Evolutionary conservation across 208 protist species (phyloP), one percentile per base, ranked within the genome.

Genomic region (Trypanosoma platydactyli): DNA sequence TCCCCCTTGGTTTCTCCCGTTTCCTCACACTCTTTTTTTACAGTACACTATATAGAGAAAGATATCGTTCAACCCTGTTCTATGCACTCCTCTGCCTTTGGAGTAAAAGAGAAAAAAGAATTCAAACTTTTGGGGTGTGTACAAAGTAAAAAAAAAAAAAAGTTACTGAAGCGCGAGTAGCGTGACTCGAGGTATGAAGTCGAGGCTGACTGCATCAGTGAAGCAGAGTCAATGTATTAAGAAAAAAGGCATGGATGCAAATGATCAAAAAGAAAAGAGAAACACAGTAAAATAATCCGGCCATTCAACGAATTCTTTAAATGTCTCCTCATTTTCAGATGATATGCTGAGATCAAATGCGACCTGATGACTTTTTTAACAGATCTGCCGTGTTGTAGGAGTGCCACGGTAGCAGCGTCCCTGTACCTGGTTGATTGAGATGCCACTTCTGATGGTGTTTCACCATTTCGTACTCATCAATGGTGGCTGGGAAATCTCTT

Each of bases 361-460:
- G 58, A 51, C 76, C 76, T 22, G 76, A 40, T 22, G 64, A 54
- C 29, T 77, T 69, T 42, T 80, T 83, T 13, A 76, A 64, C 44
- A 92, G 69, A 70, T 95, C 89, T 0, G 84, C 68, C 13, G 89
- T 95, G 72, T 89, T 81, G 59, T 81, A 77, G 0, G 77, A 77
- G 60, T 92, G 86, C 91, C 91, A 96, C 24, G 91, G 91, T 24
- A 96, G 68, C 51, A 94, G 60, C n/a, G 88, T 94, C 16, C 84
- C 88, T 5, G 88, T 94, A 30, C 88, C 88, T 9, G 91, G 80
- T 62, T 96, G 91, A 50, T 91, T 88, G 41, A 96, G 77, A 67
- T 96, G 91, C 91, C 91, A 96, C 72, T 94, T 94, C 74, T 96
- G 91, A 61, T 96, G 91, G 65, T 96, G 91, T 72, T 92, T 94